Evolutionary conservation across 2,329 filamentous ascomycete genomes (phyloP), one percentile per base, ranked within the genome.

Genomic region (Cladophialophora chaetospira): DNA sequence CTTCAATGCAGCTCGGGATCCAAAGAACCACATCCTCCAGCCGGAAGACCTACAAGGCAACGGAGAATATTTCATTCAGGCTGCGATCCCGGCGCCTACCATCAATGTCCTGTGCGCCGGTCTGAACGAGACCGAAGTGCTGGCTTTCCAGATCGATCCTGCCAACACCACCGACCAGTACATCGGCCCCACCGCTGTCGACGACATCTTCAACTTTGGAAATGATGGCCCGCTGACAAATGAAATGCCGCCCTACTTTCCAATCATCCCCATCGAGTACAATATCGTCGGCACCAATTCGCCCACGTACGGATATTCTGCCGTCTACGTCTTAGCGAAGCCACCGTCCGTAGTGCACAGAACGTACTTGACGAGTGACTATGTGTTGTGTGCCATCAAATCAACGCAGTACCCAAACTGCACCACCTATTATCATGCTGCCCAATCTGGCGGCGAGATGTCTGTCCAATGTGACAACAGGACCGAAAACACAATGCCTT

Each of bases 101-200:
- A 72, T 92, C 42, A 90, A 92, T 61, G 86, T 89, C 0, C 71
- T 91, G 28, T 94, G 89, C 64, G 86, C 81, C 1, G 88, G 88
- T 38, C 77, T 91, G 76, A 77, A 78, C 0, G 55, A 69, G 17
- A 65, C 76, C 0, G 87, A 90, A 52, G 70, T 93, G 1, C 70
- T 67, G 0, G 88, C 88, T 0, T 71, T 92, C 1, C 75, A 92
- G 0, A 77, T 77, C 17, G 57, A 55, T 33, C 45, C 25, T 21
- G 25, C 46, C 13, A 42, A 23, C 10, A 31, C 26, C 11, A 48
- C 33, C 5, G 36, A 71, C 67, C 5, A 65, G 38, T 84, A 73
- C 69, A 66, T 80, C 1, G 86, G 86, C 59, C 69, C 70, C 9
- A 88, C 84, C 0, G 79, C 74, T 0, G 82, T 90, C 0, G 88